Base-by-base conservation (phyloP, 352 stramenopile genomes). In the Pythium volutum region DNA sequence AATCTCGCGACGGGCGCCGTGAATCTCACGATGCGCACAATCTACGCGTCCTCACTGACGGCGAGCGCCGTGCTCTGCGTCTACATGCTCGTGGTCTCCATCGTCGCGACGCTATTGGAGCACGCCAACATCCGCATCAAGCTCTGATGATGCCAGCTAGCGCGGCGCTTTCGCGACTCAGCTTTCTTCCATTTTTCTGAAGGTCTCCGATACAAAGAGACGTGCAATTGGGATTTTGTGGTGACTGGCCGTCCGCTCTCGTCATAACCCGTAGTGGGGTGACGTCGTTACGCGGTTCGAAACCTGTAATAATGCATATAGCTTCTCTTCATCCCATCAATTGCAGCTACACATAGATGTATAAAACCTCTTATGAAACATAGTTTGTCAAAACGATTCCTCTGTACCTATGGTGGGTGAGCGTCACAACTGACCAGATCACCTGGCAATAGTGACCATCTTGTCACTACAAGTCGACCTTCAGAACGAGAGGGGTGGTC, bases 21-120 rank as follows among this genome's bases (percentile, higher is more conserved):
- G 18, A 95, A 95, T 51, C 50, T 95, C 49, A 87, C 73, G 64
- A 93, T 92, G 79, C 72, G 79, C 48, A 95, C 85, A 16, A 92
- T 95, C 66, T 81, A 90, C 57, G 74, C 81, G 25, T 76, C 62
- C 27, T 29, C 66, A 6, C 15, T 43, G 4, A 64, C 69, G 12
- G 81, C 82, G 20, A 69, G 66, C 15, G 59, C 23, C 9, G 79
- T 94, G 53, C 67, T 92, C 4, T 46, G 74, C 6, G 34, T 66
- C 42, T 92, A 94, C 70, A 89, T 94, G 81, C 26, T 89, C 27
- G 69, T 47, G 2, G 66, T 92, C 20, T 91, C 74, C 5, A 45
- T 72, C 20, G 57, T 92, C 9, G 76, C 82, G 11, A 81, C 79
- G 2, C 38, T 81, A 22, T 61, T 94, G n/a, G 76, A 88, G 57